Evolutionary conservation across 345 rosid genomes (phyloP).

Genomic region (Mallotus nudiflorus): DNA sequence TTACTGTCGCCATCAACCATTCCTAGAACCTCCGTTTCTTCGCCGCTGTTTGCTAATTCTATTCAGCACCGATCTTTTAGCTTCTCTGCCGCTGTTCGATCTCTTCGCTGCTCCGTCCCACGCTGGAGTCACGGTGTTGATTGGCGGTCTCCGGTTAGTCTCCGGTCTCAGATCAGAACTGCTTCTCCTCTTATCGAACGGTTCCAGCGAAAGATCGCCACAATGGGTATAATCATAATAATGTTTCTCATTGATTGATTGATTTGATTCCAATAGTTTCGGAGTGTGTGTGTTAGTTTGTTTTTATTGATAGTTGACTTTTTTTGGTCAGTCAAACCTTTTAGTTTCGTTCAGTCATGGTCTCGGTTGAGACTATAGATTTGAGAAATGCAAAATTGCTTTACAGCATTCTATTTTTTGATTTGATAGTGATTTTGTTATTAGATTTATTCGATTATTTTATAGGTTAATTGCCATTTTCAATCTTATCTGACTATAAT

Average conservation of each 20-base stretch:
- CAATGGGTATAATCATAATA: constrained; percentile 75
- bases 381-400: neutral
- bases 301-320: neutral
- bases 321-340: neutral
- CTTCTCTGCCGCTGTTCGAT: constrained; percentile 49
- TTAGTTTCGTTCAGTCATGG: neutral
- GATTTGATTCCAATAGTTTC: constrained; percentile 7
- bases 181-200: constrained; percentile 62
- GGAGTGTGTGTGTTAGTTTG: neutral
- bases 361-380: neutral
- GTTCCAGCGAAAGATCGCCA: constrained; percentile 62
- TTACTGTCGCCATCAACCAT: no score
- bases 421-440: neutral
- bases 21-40: neutral
- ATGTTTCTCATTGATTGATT: no score
- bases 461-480: neutral
- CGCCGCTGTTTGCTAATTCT: constrained; percentile 21
- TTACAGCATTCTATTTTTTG: neutral
- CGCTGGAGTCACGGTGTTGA: constrained; percentile 80
- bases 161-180: constrained; percentile 67
- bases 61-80: constrained; percentile 47
- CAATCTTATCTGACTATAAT: neutral
- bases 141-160: constrained; percentile 57
- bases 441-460: neutral
- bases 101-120: constrained; percentile 45